Conservation (phyloP, 2,329 filamentous ascomycete genomes). For the Stenocarpella maydis region DNA sequence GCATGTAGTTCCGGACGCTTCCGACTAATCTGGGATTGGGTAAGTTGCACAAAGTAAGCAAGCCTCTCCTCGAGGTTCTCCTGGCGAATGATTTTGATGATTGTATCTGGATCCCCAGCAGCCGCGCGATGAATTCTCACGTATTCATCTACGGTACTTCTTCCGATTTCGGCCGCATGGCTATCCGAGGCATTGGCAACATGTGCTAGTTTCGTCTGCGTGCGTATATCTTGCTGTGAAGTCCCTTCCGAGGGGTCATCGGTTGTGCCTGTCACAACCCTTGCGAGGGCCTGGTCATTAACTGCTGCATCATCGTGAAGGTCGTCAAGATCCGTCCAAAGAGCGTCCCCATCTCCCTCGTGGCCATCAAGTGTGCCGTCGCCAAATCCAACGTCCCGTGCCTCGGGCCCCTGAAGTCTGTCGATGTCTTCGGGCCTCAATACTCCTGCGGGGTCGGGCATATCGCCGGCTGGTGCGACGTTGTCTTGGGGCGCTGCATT, state of each 20-base stretch:
- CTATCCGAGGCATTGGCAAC: not conserved
- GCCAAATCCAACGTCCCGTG: constrained; percentile 18
- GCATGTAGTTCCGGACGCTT: constrained; percentile 19
- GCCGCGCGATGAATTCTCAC: constrained; percentile 67
- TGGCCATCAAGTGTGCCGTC: constrained; percentile 20
- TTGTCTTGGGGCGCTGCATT: constrained; percentile 33
- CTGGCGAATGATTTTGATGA: constrained; percentile 67
- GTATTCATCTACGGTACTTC: constrained; percentile 52
- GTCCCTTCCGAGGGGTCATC: not conserved
- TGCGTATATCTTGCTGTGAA: not conserved
- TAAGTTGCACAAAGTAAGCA: constrained; percentile 65
- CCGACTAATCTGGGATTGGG: constrained; percentile 48
- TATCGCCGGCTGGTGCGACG: constrained; percentile 12
- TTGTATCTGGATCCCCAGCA: constrained; percentile 64
- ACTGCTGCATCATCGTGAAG: not conserved
- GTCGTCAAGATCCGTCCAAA: constrained; percentile 4
- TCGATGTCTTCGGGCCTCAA: constrained; percentile 25
- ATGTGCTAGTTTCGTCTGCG: not conserved
- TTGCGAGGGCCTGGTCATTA: not conserved
- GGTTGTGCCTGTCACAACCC: not conserved
- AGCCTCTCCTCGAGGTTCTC: constrained; percentile 67
- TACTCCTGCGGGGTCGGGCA: constrained; percentile 13
- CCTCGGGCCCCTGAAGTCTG: constrained; percentile 26
- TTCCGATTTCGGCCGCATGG: constrained; percentile 21
- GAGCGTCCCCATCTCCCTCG: not conserved